Conservation (phyloP, 202 grass and related monocot species). For the Hordeum pubiflorum region DNA sequence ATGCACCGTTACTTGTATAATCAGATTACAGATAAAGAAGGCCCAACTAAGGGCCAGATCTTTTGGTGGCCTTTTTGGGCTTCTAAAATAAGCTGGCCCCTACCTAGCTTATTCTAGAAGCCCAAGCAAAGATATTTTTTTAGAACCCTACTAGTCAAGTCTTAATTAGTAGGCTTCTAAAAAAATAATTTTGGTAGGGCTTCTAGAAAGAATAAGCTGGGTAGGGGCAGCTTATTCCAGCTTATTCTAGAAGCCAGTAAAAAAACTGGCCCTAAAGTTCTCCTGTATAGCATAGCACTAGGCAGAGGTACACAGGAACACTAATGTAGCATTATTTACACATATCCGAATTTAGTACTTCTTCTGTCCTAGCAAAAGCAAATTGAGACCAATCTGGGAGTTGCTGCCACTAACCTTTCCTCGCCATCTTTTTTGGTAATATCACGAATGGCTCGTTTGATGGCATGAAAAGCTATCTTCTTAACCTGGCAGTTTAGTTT, state of each 20-base stretch:
- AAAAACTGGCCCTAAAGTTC: background rate
- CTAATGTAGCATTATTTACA: background rate
- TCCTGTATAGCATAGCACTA: background rate
- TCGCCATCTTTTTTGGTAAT: background rate
- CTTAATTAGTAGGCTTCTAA: no score
- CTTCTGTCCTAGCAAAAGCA: background rate
- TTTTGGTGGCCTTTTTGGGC: no score
- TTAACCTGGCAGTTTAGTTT: slow-evolving; percentile 41
- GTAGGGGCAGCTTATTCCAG: no score
- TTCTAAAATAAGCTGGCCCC: no score
- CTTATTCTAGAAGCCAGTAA: no score
- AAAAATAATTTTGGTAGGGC: no score
- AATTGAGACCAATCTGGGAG: background rate
- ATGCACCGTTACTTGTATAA: background rate
- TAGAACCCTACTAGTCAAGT: no score
- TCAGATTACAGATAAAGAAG: background rate
- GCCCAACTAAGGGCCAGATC: no score
- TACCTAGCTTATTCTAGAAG: no score
- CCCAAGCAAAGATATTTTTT: no score
- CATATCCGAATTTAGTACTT: background rate
- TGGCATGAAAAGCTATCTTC: slow-evolving; percentile 65
- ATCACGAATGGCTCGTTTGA: slow-evolving; percentile 35
- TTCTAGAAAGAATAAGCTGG: no score
- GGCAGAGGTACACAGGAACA: background rate
- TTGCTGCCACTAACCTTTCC: background rate